Percentiles rank a stretch among this genome's conserved stretches.
phyloP scores from a whole-genome alignment of 2,329 filamentous ascomycete genomes.

The Orbilia javanica region DNA sequence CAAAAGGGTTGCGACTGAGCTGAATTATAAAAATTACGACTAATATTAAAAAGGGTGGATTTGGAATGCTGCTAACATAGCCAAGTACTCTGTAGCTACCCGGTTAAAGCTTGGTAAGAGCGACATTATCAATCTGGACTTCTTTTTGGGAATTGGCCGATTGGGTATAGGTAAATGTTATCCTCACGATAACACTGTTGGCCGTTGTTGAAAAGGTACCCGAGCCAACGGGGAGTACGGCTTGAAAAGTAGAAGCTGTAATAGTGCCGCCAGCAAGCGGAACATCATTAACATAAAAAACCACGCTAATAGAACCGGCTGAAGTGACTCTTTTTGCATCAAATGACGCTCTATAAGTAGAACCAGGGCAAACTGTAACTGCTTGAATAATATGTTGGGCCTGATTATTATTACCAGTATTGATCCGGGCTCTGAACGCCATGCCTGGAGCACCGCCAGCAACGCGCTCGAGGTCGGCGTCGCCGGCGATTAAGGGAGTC shows the following conservation, averaged over 20 bases:
- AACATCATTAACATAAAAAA: constrained; percentile 19
- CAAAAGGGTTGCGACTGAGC: no score
- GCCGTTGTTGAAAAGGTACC: constrained; percentile 4
- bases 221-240: neutral
- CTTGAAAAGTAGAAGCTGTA: neutral
- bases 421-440: neutral
- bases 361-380: constrained; percentile 28
- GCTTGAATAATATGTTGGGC: constrained; percentile 24
- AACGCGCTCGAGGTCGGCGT: constrained; percentile 10
- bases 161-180: constrained; percentile 9
- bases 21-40: neutral
- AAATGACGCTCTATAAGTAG: constrained; percentile 1
- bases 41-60: neutral
- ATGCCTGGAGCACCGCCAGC: neutral
- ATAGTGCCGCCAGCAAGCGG: constrained; percentile 7
- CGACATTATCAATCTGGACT: constrained; percentile 22
- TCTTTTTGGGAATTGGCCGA: neutral
- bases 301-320: neutral
- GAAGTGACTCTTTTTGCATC: neutral
- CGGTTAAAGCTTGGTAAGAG: constrained; percentile 9
- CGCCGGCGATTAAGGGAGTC: neutral
- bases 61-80: neutral
- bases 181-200: constrained; percentile 9
- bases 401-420: neutral
- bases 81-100: no score